Conservation (phyloP, 208 protist species). For the Trichomonas gallinae region DNA sequence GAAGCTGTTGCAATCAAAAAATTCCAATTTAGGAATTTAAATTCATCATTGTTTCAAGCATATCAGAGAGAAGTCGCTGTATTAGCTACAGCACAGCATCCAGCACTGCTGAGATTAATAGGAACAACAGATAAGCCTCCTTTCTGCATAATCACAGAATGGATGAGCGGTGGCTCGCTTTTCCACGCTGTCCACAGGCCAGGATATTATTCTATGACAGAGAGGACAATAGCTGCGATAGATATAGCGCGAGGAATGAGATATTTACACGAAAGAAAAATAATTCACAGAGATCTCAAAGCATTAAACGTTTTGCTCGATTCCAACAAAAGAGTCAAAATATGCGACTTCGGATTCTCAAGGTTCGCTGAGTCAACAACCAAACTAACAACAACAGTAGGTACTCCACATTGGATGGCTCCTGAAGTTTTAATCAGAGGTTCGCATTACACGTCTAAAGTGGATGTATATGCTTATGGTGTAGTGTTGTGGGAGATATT, state of each 20-base stretch:
- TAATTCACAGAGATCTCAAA: not conserved
- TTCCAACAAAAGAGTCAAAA: not conserved
- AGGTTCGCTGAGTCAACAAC: not conserved
- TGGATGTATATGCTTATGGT: constrained; percentile 19
- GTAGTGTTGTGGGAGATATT: not conserved
- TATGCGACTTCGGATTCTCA: not conserved
- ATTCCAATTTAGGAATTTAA: not conserved
- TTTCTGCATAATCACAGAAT: constrained; percentile 4
- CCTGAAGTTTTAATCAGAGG: not conserved
- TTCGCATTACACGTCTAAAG: not conserved
- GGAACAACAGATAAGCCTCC: not conserved
- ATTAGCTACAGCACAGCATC: not conserved
- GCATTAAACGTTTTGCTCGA: not conserved
- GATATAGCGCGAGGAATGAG: not conserved
- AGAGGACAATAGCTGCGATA: not conserved
- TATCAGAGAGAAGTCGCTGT: not conserved
- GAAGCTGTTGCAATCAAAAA: not conserved
- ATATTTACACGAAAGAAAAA: not conserved
- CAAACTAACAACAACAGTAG: not conserved
- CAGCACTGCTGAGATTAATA: not conserved
- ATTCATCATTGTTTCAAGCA: not conserved
- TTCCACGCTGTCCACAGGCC: not conserved
- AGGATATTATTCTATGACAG: not conserved
- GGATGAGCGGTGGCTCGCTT: not conserved
- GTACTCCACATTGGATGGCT: constrained; percentile 5